Conservation (phyloP, 805 yeast species). For the Saccharomycopsis schoenii region DNA sequence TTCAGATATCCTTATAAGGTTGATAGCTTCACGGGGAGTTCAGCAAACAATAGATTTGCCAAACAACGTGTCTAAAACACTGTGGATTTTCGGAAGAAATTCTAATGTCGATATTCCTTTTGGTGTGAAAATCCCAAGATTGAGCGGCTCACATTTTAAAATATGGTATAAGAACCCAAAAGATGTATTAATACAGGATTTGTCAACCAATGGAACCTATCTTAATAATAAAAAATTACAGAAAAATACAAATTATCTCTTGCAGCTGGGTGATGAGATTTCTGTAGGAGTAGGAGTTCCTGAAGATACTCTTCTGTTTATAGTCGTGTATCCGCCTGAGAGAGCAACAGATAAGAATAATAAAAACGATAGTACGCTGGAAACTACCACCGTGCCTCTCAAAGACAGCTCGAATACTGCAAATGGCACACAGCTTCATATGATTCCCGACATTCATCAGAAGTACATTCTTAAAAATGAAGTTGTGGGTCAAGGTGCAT, state of each 20-base stretch:
- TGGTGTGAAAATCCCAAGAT: conserved; percentile 47
- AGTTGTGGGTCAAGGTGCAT: conserved; percentile 95
- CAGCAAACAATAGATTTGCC: conserved; percentile 37
- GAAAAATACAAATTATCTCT: conserved; percentile 67
- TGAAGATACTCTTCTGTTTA: conserved; percentile 46
- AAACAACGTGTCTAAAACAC: conserved; percentile 26
- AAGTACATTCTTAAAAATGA: conserved; percentile 75
- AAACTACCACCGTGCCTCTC: conserved; percentile 8
- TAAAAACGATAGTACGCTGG: not conserved
- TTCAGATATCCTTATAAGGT: conserved; percentile 38
- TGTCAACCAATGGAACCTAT: conserved; percentile 89
- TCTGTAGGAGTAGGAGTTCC: conserved; percentile 82
- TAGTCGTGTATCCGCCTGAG: conserved; percentile 33
- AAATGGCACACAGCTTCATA: conserved; percentile 10
- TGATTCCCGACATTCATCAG: conserved; percentile 41
- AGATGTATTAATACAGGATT: conserved; percentile 43
- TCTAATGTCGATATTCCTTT: conserved; percentile 53
- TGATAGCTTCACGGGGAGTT: conserved; percentile 53
- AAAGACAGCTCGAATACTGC: conserved; percentile 22
- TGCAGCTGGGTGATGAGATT: conserved; percentile 89
- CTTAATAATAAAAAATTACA: conserved; percentile 65
- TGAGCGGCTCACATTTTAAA: conserved; percentile 67
- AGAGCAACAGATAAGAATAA: not conserved
- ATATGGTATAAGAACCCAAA: conserved; percentile 56
- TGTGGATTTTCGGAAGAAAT: conserved; percentile 74